These are phyloP conservation scores for Andrographis paniculata DNA, from an alignment of 305 asterid species.

Conservation along the genomic window DNA sequence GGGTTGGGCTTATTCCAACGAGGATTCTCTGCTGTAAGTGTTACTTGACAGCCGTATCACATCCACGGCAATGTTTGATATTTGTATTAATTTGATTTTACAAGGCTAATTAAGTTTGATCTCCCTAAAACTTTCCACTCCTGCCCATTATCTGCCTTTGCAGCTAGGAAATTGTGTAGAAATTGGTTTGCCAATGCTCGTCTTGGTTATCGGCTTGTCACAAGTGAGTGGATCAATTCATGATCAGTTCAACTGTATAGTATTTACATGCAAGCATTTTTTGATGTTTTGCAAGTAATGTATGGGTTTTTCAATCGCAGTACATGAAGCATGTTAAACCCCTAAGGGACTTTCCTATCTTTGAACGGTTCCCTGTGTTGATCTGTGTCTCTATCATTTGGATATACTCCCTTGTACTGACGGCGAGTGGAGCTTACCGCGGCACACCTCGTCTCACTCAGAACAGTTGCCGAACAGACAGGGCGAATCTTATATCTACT, in stretches of 20 bases:
- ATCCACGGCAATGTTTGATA: not conserved
- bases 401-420: constrained; percentile 74
- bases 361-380: constrained; percentile 82
- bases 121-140: too few species aligned
- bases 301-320: constrained; percentile 35
- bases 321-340: constrained; percentile 86
- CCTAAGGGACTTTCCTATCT: constrained; percentile 79
- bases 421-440: constrained; percentile 89
- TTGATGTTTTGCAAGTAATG: constrained; percentile 20
- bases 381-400: constrained; percentile 67
- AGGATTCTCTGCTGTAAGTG: constrained; percentile 82
- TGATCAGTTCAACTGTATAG: constrained; percentile 9
- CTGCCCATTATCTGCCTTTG: constrained; percentile 17
- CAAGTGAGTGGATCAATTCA: constrained; percentile 64
- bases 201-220: constrained; percentile 70
- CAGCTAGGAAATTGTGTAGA: constrained; percentile 92
- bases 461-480: constrained; percentile 76
- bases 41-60: not conserved
- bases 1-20: constrained; percentile 95
- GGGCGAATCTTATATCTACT: constrained; percentile 71
- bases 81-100: too few species aligned
- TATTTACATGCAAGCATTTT: constrained; percentile 13
- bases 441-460: constrained; percentile 48
- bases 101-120: too few species aligned
- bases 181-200: constrained; percentile 86